Evolutionary conservation across 2,329 filamentous ascomycete genomes (phyloP), one percentile per base, ranked within the genome.

Genomic region (Madurella fahalii): DNA sequence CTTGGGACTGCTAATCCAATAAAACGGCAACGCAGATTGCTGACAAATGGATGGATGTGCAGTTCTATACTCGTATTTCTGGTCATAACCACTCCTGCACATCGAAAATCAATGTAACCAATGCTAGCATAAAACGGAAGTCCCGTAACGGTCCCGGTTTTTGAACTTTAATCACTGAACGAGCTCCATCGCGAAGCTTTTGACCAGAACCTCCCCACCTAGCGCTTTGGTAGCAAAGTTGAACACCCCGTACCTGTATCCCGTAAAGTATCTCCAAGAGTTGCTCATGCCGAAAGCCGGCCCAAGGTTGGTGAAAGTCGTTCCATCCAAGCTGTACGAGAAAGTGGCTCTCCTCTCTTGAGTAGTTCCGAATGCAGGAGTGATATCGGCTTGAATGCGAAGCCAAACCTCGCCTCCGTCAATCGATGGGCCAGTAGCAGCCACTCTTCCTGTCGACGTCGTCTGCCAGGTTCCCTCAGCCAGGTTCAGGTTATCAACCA

Each of bases 161-260:
- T 25, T 25, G 25, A 25, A 25, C 7, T 4, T 25, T 7, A 25
- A 25, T 25, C 25, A 25, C 25, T 25, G 25, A 25, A 25, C 7
- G 7, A 25, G 25, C 25, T 25, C 25, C 25, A 25, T 25, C 25
- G 25, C 25, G 37, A 60, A 62, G 32, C 54, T 56, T 54, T 58
- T 62, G 11, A 61, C 52, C 18, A 40, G 55, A 2, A 62, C 53
- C 51, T 59, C 49, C 2, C 76, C 76, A 0, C 75, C 75, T 4
- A 76, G 58, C 0, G 62, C 64, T 32, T 65, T 67, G 1, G 75
- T 77, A 0, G 75, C 76, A 63, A 69, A 76, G 58, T 78, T 79
- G 58, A 79, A 79, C 20, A 78, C 73, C 0, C 71, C 76, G 56
- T 68, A 79, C 0, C 76, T 68, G 53, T 78, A 78, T 0, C 74